Evolutionary conservation across 2,329 filamentous ascomycete genomes (phyloP), one percentile per base, ranked within the genome.

Genomic region (Diplodia seriata): DNA sequence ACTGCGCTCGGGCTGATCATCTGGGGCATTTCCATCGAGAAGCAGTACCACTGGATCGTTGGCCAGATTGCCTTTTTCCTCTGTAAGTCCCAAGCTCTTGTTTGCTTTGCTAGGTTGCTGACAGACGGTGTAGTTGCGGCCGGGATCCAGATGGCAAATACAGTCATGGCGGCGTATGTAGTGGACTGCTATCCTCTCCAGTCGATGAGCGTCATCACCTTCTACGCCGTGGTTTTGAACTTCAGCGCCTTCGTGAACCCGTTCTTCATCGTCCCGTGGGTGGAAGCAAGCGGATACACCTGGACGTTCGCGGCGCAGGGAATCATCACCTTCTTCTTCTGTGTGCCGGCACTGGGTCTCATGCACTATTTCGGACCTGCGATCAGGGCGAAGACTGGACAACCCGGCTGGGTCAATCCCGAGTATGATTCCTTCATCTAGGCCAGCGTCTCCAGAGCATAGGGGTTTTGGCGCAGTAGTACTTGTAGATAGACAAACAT

Each of bases 81-180:
- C 1, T 85, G 83, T 85, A 76, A 76, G 81, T 76, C n/a, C 26
- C 43, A 14, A 50, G 66, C 53, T 59, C 59, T 65, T 51, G 31
- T 33, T 7, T 23, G 6, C 2, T 7, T 4, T 14, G 2, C 4
- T 1, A 55, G 70, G 43, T 49, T 31, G 26, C 47, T 56, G 26
- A 38, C 29, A 12, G 23, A 7, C 20, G 14, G 33, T 18, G 18
- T 64, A 85, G 84, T 86, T 72, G 83, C 82, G 0, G 82, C 83
- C 0, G 85, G 85, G 20, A 82, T 87, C 69, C 85, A 88, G 69
- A 83, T 86, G 64, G 85, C 85, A 38, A 88, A 87, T 72, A 85
- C 85, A 0, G 81, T 82, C 2, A 76, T 84, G 11, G 83, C 80
- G 54, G 79, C 81, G 6, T 87, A 87, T 72, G 80, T 87, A 18